Conservation (phyloP, 495 filamentous ascomycete species). For the Neurospora tetraspora region DNA sequence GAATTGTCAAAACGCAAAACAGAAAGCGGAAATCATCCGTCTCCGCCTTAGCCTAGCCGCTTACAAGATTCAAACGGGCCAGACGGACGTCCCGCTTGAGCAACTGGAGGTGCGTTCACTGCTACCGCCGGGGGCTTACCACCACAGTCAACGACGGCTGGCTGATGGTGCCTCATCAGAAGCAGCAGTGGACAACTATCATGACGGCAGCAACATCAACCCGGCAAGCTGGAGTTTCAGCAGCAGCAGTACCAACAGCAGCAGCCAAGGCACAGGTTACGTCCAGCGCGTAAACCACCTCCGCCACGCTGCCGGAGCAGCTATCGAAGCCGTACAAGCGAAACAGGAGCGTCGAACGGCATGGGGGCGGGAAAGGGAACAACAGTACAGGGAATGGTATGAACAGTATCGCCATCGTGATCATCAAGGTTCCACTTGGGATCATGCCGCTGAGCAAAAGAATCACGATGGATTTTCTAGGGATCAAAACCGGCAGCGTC, state of each 20-base stretch:
- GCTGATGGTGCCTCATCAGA: background rate
- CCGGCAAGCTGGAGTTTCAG: background rate
- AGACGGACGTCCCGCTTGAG: slow-evolving; percentile 39
- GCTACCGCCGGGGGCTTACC: background rate
- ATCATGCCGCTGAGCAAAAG: background rate
- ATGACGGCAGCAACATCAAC: background rate
- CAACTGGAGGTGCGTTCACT: slow-evolving; percentile 23
- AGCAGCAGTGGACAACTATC: background rate
- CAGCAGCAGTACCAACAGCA: background rate
- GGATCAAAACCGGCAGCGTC: background rate
- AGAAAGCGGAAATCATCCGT: slow-evolving; percentile 43
- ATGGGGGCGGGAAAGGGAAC: background rate
- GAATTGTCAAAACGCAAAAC: background rate
- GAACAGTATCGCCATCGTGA: background rate
- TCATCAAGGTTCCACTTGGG: background rate
- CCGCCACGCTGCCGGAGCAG: background rate
- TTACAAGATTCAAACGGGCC: slow-evolving; percentile 45
- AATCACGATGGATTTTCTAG: background rate
- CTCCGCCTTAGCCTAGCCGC: slow-evolving; percentile 39
- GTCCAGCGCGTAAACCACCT: background rate
- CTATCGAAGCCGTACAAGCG: background rate
- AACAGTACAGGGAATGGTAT: background rate
- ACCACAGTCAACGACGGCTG: background rate
- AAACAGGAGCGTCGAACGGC: background rate
- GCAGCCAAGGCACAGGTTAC: background rate